Percentiles rank a stretch among this genome's conserved stretches.
Conservation (phyloP, 805 yeast species). For the Metschnikowia koreensis region DNA sequence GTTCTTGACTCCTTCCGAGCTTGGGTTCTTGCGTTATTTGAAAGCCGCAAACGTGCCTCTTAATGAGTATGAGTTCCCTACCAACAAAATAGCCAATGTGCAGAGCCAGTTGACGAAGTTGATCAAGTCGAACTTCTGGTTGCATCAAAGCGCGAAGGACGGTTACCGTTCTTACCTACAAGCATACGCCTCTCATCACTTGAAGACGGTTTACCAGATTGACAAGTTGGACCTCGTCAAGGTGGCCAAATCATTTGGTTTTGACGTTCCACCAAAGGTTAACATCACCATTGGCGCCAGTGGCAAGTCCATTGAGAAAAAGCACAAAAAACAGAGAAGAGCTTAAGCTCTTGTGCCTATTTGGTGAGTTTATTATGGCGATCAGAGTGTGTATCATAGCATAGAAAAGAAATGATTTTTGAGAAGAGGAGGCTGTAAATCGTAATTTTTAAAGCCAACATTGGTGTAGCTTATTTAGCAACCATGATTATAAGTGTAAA, state of each 20-base stretch:
- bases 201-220: slow-evolving; percentile 94
- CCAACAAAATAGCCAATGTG: slow-evolving; percentile 91
- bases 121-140: slow-evolving; percentile 87
- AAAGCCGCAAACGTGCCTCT: slow-evolving; percentile 97
- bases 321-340: slow-evolving; percentile 45
- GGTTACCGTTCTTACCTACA: slow-evolving; percentile 96
- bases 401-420: slow-evolving; percentile 2
- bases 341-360: slow-evolving; percentile 11
- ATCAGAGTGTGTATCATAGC: slow-evolving; percentile 13
- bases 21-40: slow-evolving; percentile 90
- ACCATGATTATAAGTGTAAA: no score
- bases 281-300: slow-evolving; percentile 95
- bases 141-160: slow-evolving; percentile 94
- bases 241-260: slow-evolving; percentile 95
- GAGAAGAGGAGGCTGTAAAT: neutral
- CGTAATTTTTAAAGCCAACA: no score
- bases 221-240: slow-evolving; percentile 91
- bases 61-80: slow-evolving; percentile 95
- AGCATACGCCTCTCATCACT: slow-evolving; percentile 94
- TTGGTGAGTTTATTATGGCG: slow-evolving; percentile 4
- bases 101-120: slow-evolving; percentile 91
- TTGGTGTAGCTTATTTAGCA: no score
- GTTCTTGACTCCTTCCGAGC: slow-evolving; percentile 92
- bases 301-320: slow-evolving; percentile 58
- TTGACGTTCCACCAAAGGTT: slow-evolving; percentile 93